Base-by-base conservation (phyloP, 352 stramenopile species). In the Phytophthora pseudosyringae region DNA sequence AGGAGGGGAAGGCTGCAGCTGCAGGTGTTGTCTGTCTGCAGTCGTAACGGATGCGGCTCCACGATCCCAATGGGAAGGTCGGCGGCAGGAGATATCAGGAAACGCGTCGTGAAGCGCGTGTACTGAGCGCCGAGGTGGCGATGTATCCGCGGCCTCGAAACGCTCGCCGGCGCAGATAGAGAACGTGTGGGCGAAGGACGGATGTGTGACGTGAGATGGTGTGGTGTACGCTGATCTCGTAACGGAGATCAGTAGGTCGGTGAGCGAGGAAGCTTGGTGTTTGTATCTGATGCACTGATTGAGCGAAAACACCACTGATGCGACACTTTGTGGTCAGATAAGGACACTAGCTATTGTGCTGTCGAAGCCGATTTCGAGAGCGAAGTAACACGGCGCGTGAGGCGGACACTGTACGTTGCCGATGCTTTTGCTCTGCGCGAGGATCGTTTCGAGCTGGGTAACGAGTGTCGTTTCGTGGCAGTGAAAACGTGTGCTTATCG, bases 281-380 rank as follows among this genome's bases (percentile, higher is more conserved):
- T 38, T 33, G 38, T 45, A 52, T 41, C 5, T 2, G 10, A 7
- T 0, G 36, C 47, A 57, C 44, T 55, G 51, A 51, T 32, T 56
- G 12, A 39, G 6, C 16, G 49, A 44, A 18, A 32, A 46, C 21
- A 3, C 10, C 0, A 16, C 10, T 47, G 46, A 18, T 70, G 63
- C 55, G 55, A 70, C 63, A 70, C 53, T 65, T 69, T 73, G 65
- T 69, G 59, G 65, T 69, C 62, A 69, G 59, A 67, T 55, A 67
- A 57, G 56, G 44, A 49, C 45, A 64, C 26, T 49, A 7, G 43
- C 35, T 21, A 51, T 51, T 61, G 66, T 69, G 59, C 44, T 18
- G 64, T 69, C 59, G 58, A 66, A 48, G 47, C 35, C 35, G 32
- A 45, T 35, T 16, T 48, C 10, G 48, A 57, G 49, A n/a, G 21